Conservation (phyloP, 148 eudicot species). For the Chenopodium album region DNA sequence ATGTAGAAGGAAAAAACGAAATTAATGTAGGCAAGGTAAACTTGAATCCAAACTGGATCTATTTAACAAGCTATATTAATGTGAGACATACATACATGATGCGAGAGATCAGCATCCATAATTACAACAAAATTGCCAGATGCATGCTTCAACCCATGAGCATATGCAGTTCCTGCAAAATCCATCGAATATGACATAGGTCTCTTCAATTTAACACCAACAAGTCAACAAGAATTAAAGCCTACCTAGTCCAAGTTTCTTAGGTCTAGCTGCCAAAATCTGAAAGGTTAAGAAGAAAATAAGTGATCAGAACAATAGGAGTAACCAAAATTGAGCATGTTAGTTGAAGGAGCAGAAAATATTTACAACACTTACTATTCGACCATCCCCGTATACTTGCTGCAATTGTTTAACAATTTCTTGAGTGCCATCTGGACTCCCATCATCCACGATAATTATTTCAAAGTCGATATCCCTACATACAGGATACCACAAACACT, state of each 20-base stretch:
- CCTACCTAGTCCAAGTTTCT: conserved; percentile 94
- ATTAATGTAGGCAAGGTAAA: not conserved
- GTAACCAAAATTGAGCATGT: not conserved
- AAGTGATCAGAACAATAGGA: not conserved
- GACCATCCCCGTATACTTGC: conserved; percentile 83
- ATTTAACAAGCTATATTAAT: not conserved
- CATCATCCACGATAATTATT: conserved; percentile 92
- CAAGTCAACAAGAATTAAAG: conserved; percentile 16
- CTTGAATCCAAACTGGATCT: not conserved
- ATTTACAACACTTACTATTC: conserved; percentile 50
- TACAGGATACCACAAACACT: not conserved
- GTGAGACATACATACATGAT: conserved; percentile 59
- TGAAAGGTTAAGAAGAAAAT: conserved; percentile 30
- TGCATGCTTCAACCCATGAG: conserved; percentile 76
- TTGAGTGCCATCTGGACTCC: conserved; percentile 99
- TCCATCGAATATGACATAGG: conserved; percentile 22
- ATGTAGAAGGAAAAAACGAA: not conserved
- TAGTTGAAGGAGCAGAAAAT: not conserved
- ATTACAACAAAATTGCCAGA: conserved; percentile 71
- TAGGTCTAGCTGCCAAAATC: conserved; percentile 87
- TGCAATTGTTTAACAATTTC: conserved; percentile 88
- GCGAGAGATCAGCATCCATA: conserved; percentile 79
- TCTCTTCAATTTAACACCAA: conserved; percentile 27
- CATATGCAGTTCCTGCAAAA: conserved; percentile 66
- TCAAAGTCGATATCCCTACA: conserved; percentile 86